Base-by-base conservation (phyloP, 805 yeast species). In the Kluyveromyces nonfermentans region DNA sequence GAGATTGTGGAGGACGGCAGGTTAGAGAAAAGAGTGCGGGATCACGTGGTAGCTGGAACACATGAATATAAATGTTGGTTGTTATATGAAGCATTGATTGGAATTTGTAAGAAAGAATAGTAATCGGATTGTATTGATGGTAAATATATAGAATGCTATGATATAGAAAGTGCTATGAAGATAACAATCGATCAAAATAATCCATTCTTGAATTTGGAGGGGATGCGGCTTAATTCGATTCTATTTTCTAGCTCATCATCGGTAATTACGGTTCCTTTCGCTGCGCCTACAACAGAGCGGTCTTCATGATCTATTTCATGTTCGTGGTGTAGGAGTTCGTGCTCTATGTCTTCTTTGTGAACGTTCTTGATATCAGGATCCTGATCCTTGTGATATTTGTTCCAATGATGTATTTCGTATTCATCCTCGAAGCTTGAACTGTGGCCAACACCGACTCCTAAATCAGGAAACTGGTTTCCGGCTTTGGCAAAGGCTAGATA, bases 341-440 rank as follows among this genome's bases (percentile, higher is more conserved):
- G 81, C 47, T 86, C 96, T 7, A 84, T 75, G 60, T 88, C 97
- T 60, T 88, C 97, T 50, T 81, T 82, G 60, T 88, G 97, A 42
- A 85, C 82, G 19, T 76, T 66, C 53, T 73, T 71, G 21, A 88
- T 87, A 43, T 85, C 88, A 1, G 96, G 96, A 60, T 88, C 97
- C 44, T 71, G 65, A 51, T 85, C 78, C 44, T 75, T 72, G 59
- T 85, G 93, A 57, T 73, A 81, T 64, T 87, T 70, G 47, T 80
- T 75, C 97, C 97, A 90, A 62, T 89, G 97, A 62, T 89, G 97
- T 45, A 85, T 80, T 61, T 90, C 97, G 60, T 89, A 90, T 60
- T 89, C 97, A 52, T 78, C 74, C 63, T 89, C 97, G 57, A 88
- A 90, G 65, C 86, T 96, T 31, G 88, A 82, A 65, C 89, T 96